Evolutionary conservation across 2,329 filamentous ascomycete species (phyloP), one percentile per base, ranked within the genome.

Genomic region (Didymella pomorum): DNA sequence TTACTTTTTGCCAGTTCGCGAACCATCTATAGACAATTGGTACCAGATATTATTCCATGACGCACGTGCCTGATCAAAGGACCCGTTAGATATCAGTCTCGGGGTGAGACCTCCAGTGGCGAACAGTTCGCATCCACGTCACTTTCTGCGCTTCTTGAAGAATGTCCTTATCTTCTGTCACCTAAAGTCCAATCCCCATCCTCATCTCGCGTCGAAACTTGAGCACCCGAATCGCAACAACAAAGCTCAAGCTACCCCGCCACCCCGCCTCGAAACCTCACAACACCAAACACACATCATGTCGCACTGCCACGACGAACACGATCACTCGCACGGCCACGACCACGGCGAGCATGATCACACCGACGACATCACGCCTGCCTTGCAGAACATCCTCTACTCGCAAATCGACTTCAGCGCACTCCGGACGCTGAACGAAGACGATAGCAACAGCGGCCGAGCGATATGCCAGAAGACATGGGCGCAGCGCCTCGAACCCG

Each of bases 391-490:
- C 69, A 92, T 93, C 41, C 87, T 99, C 33, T 98, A 97, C 81
- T 87, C 91, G 64, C 90, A 97, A 75, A 93, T 99, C 78, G 87
- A 93, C 76, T 97, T 98, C 79, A 89, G 92, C 78, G 85, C 88
- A 26, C 88, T 99, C 62, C 86, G 83, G 35, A 95, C 94, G 0
- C 80, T 97, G 53, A 99, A 99, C 76, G 95, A 98, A 79, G 82
- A 87, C 11, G 76, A 79, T 14, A 80, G 87, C 8, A 86, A 88
- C 58, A 85, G 88, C 0, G 95, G 93, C 18, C 85, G 86, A 66
- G 86, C 85, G 1, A 85, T 98, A 28, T 86, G 96, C 33, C 88
- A 92, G 79, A 99, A 99, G 83, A 92, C 93, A 55, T 99, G 93
- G 93, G 85, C 86, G 6, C 89, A 98, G 78, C 83, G 95, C 54